A percentile compares a stretch with the other conserved stretches of the same genome.
Conservation (phyloP, 495 filamentous ascomycete genomes). For the Viridothelium virens region DNA sequence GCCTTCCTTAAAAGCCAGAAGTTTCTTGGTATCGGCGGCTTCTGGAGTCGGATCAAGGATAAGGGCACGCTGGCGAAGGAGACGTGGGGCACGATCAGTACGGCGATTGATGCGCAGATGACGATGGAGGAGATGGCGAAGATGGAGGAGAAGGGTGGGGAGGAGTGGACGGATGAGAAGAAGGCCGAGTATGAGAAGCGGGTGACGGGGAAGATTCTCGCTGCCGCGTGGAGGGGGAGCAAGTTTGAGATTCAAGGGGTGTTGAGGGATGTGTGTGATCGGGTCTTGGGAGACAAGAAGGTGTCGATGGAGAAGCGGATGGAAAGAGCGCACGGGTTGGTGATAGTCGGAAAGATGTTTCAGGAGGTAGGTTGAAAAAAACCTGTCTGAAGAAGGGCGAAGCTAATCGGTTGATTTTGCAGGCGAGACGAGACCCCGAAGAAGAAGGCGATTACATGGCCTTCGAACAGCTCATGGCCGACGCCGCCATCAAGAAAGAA, state of each 20-base stretch:
- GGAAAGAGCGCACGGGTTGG: slow-evolving; percentile 81
- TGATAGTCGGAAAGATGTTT: slow-evolving; percentile 82
- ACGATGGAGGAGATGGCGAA: slow-evolving; percentile 99
- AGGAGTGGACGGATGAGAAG: slow-evolving; percentile 98
- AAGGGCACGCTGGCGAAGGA: slow-evolving; percentile 96
- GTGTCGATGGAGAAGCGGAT: slow-evolving; percentile 75
- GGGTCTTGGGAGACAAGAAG: slow-evolving; percentile 64
- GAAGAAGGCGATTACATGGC: slow-evolving; percentile 99
- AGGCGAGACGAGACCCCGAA: slow-evolving; percentile 87
- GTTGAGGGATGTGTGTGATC: slow-evolving; percentile 70
- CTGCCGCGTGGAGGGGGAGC: slow-evolving; percentile 92
- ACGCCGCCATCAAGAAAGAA: slow-evolving; percentile 87
- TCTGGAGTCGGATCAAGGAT: slow-evolving; percentile 89
- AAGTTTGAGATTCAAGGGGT: slow-evolving; percentile 98
- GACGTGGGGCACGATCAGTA: slow-evolving; percentile 94
- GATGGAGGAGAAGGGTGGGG: slow-evolving; percentile 86
- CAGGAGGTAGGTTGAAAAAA: slow-evolving; percentile 55
- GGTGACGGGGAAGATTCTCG: slow-evolving; percentile 97
- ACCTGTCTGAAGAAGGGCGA: not conserved
- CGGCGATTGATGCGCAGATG: slow-evolving; percentile 95
- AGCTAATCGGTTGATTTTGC: slow-evolving; percentile 6
- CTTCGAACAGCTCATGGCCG: slow-evolving; percentile 95
- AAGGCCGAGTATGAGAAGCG: slow-evolving; percentile 90
- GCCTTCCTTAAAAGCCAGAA: slow-evolving; percentile 90
- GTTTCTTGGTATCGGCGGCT: slow-evolving; percentile 90